phyloP scores from a whole-genome alignment of 441 rosid species.

The Populus hybrid region DNA sequence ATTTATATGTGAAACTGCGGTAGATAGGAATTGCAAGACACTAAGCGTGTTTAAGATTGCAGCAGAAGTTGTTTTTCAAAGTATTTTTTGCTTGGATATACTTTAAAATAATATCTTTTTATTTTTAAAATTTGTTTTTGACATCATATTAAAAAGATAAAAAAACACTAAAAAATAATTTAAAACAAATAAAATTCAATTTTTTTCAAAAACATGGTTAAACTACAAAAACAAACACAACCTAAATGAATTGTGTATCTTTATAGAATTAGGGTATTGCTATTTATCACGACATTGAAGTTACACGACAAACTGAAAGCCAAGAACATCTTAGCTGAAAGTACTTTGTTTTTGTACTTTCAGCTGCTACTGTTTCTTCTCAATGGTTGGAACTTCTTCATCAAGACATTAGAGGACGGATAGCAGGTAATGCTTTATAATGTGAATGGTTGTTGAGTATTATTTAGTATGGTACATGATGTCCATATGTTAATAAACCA shows the following conservation, averaged over 20 bases:
- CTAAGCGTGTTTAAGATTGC: too few relatives aligned
- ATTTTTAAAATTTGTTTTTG: too few relatives aligned
- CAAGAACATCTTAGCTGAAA: neutral
- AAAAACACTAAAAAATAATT: neutral
- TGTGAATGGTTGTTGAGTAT: conserved; percentile 8
- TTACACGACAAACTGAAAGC: neutral
- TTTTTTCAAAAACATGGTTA: too few relatives aligned
- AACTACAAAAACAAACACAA: neutral
- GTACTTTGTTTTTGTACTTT: conserved; percentile 4
- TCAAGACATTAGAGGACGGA: conserved; percentile 86
- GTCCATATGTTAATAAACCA: conserved; percentile 8
- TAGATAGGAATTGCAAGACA: neutral
- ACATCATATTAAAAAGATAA: too few relatives aligned
- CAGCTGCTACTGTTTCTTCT: conserved; percentile 91
- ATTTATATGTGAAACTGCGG: neutral
- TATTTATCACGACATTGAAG: neutral
- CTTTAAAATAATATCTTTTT: too few relatives aligned
- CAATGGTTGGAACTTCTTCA: conserved; percentile 96
- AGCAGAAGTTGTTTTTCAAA: too few relatives aligned
- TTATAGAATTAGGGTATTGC: neutral
- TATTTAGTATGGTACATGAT: neutral
- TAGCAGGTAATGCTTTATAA: conserved; percentile 51
- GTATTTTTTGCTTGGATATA: too few relatives aligned
- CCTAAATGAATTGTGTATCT: neutral
- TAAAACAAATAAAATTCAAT: neutral